Percentiles rank a stretch among this genome's conserved stretches.
Evolutionary conservation across 129 eudicot genomes (phyloP).

Genomic region (Flaveria trinervia): DNA sequence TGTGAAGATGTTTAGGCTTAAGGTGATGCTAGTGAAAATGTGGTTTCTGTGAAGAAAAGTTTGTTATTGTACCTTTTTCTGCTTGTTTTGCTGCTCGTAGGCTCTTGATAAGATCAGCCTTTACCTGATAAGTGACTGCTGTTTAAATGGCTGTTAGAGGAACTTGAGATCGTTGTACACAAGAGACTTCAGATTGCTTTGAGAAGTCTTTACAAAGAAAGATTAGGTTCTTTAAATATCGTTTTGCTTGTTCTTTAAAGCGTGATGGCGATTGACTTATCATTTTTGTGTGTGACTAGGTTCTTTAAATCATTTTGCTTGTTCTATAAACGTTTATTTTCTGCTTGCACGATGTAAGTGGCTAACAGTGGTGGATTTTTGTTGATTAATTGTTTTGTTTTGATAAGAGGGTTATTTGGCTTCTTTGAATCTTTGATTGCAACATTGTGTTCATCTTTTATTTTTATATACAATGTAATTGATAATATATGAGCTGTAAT

Average conservation of each 20-base stretch:
- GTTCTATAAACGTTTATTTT: not conserved
- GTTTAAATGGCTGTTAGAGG: too few relatives aligned
- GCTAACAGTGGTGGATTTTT: not conserved
- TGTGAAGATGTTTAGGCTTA: not conserved
- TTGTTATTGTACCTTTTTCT: not conserved
- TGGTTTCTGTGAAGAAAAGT: not conserved
- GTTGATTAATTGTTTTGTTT: not conserved
- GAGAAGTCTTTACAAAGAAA: not conserved
- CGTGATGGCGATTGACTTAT: too few relatives aligned
- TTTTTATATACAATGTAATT: not conserved
- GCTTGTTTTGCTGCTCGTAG: not conserved
- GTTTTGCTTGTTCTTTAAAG: not conserved
- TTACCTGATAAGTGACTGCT: not conserved
- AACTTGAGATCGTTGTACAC: too few relatives aligned
- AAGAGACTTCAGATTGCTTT: not conserved
- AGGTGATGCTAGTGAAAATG: not conserved
- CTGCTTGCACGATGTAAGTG: not conserved
- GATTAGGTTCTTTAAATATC: not conserved
- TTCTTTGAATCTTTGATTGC: not conserved
- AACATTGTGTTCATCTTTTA: slow-evolving; percentile 1
- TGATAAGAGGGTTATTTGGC: not conserved
- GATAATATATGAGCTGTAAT: not conserved
- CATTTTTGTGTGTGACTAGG: not conserved
- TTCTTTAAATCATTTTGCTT: slow-evolving; percentile 4
- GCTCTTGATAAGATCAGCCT: not conserved